Base-by-base conservation (phyloP, 2,329 filamentous ascomycete genomes). In the Paraconiothyrium brasiliense region DNA sequence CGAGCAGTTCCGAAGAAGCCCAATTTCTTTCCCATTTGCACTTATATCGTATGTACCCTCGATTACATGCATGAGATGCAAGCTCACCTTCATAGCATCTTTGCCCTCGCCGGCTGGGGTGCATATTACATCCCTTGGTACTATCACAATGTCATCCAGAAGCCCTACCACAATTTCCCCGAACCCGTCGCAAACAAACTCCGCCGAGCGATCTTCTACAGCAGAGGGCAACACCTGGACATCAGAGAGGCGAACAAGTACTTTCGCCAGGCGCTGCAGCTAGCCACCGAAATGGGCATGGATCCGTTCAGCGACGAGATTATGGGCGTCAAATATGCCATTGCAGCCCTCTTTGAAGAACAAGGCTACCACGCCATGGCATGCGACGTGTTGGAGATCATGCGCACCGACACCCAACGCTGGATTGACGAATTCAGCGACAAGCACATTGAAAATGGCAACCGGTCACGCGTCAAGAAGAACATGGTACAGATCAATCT, bases 261-360 rank as follows among this genome's bases (percentile, higher is more conserved):
- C 77, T 98, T 97, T 77, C 89, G 89, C 71, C 86, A 91, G 67
- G 93, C 94, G 3, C 83, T 98, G 60, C 84, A 89, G 64, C 85
- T 90, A 55, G 93, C 93, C 60, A 82, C 89, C 54, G 89, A 92
- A 71, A 74, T 91, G 54, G 88, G 89, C 0, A 87, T 99, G 82
- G 93, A 98, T 74, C 92, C 92, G 0, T 96, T 94, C 76, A 94
- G 92, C 4, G 92, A 97, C 70, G 94, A 97, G 76, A 90, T 97
- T 37, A 85, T 97, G 68, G 95, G 95, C 9, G 89, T 98, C 56
- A 92, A 93, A 73, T 89, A 98, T 54, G 89, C 94, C 75, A 84
- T 97, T 9, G 89, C 92, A 1, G 85, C 86, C 10, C 89, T 97
- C 84, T 84, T 97, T 64, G 92, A 97, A 78, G 90, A 90, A 72